Conservation (phyloP, 139 green algal species). For the Pleodorina starrii region DNA sequence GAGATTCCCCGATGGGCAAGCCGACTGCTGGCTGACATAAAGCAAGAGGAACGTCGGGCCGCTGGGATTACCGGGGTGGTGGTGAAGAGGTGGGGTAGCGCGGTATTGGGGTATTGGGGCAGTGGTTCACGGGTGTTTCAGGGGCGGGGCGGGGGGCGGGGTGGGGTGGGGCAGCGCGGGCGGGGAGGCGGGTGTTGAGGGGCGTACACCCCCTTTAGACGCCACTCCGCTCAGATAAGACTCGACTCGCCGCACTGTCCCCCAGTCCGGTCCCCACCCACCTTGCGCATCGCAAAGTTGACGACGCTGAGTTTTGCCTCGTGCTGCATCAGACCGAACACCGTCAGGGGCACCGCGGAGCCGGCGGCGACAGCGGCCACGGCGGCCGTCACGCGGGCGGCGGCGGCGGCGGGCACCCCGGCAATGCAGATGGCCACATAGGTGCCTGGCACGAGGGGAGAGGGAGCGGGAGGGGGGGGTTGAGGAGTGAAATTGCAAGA, state of each 20-base stretch:
- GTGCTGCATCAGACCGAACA: slow-evolving; percentile 91
- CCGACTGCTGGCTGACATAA: no score
- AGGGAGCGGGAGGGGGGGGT: slow-evolving; percentile 9
- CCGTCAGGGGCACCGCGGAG: slow-evolving; percentile 68
- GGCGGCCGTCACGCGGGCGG: slow-evolving; percentile 59
- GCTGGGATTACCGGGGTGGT: no score
- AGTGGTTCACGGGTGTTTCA: no score
- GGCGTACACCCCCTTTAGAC: no score
- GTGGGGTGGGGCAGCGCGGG: no score
- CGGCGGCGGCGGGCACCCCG: slow-evolving; percentile 69
- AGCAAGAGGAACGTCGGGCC: no score
- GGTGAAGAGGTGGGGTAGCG: no score
- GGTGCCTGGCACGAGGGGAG: slow-evolving; percentile 61
- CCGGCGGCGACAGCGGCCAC: slow-evolving; percentile 48
- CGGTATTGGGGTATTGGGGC: no score
- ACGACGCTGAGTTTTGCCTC: slow-evolving; percentile 90
- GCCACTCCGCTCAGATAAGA: no score
- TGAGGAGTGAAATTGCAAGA: background rate
- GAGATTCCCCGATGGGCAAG: background rate
- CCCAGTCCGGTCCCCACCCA: background rate
- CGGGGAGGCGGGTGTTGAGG: no score
- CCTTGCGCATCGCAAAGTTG: slow-evolving; percentile 80
- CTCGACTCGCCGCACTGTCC: no score
- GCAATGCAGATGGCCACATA: slow-evolving; percentile 84
- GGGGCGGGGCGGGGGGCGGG: no score